Conservation (phyloP, 1,284 basidiomycete genomes). For the Phlebopus sp. region DNA sequence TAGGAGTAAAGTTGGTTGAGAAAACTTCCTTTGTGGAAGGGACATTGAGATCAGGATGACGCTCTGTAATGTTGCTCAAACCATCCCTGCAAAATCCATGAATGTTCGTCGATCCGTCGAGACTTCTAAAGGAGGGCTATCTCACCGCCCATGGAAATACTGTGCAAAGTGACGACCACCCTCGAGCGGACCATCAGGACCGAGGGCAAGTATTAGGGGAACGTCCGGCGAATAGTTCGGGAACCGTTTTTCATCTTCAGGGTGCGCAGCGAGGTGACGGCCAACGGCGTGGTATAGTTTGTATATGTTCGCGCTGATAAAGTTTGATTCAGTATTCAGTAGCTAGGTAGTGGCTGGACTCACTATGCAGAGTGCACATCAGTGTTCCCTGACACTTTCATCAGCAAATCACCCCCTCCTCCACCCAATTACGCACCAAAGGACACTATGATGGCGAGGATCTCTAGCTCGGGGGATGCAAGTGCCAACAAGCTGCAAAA, state of each 20-base stretch:
- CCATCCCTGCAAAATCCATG: conserved; percentile 59
- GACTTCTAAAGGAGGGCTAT: conserved; percentile 15
- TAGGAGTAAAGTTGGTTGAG: conserved; percentile 43
- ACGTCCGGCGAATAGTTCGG: conserved; percentile 48
- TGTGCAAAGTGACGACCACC: conserved; percentile 79
- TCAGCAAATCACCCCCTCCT: not conserved
- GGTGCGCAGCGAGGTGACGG: conserved; percentile 59
- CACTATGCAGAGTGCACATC: conserved; percentile 61
- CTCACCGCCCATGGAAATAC: conserved; percentile 81
- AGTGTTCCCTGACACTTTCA: conserved; percentile 57
- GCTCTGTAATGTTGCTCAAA: conserved; percentile 66
- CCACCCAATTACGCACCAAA: conserved; percentile 56
- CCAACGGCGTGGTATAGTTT: conserved; percentile 76
- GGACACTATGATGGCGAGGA: conserved; percentile 73
- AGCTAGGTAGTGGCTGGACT: conserved; percentile 20
- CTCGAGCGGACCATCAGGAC: conserved; percentile 70
- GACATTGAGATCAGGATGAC: conserved; percentile 72
- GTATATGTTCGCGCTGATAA: conserved; percentile 65
- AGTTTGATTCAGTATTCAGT: conserved; percentile 2
- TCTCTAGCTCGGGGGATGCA: conserved; percentile 73
- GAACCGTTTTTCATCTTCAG: conserved; percentile 56
- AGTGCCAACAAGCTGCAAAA: conserved; percentile 59
- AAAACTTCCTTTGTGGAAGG: conserved; percentile 33
- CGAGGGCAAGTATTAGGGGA: conserved; percentile 66
- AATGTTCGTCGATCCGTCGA: not conserved